phyloP scores from a whole-genome alignment of 202 grass and related monocot species.

The Schoenoplectus triqueter region DNA sequence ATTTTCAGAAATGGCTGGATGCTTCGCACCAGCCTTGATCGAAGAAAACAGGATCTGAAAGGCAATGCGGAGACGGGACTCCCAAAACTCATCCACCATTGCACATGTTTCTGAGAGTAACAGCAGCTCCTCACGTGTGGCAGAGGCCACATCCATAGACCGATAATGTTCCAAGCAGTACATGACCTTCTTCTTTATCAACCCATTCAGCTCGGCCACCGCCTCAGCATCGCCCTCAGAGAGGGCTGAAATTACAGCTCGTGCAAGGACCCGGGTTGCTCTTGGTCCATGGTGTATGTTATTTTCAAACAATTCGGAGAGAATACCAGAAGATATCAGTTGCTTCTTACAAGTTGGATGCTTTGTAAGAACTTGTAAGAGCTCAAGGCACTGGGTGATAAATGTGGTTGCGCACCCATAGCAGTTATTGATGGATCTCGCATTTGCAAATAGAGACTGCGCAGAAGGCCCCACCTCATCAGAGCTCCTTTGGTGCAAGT shows the following conservation, averaged over 20 bases:
- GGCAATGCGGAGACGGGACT: constrained; percentile 79
- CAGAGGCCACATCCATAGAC: constrained; percentile 85
- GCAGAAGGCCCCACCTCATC: constrained; percentile 48
- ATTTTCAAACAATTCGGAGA: constrained; percentile 95
- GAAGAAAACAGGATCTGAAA: constrained; percentile 97
- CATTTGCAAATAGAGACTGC: constrained; percentile 54
- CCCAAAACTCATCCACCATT: constrained; percentile 95
- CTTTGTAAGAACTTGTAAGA: constrained; percentile 93
- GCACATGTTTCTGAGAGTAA: constrained; percentile 89
- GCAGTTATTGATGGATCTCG: constrained; percentile 83
- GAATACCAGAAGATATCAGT: constrained; percentile 78
- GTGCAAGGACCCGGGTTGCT: constrained; percentile 67
- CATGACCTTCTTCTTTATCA: constrained; percentile 97
- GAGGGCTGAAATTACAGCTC: constrained; percentile 82
- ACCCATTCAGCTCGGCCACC: constrained; percentile 73
- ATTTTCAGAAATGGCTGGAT: constrained; percentile 98
- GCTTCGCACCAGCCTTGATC: constrained; percentile 94
- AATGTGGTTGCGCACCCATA: constrained; percentile 93
- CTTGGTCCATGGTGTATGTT: constrained; percentile 95
- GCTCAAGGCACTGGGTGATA: constrained; percentile 88
- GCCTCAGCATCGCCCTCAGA: constrained; percentile 92
- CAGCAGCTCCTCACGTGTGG: constrained; percentile 88
- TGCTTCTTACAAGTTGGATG: constrained; percentile 84
- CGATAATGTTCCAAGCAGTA: constrained; percentile 98
- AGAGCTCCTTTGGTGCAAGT: constrained; percentile 85